Base-by-base conservation (phyloP, 2,329 filamentous ascomycete species). In the Talaromyces islandicus region DNA sequence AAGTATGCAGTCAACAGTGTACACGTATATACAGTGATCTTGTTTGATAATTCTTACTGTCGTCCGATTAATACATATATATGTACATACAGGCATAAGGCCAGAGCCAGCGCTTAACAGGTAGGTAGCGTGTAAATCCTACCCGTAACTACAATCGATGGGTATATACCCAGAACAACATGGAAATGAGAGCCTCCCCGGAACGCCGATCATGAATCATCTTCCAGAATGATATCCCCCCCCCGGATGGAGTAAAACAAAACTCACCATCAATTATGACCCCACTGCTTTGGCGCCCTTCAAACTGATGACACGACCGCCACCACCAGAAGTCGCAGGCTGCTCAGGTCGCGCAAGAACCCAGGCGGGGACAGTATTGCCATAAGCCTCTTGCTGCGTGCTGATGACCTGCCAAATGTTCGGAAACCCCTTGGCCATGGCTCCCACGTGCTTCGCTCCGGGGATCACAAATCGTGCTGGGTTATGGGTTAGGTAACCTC, bases 401-500 rank as follows among this genome's bases (percentile, higher is more conserved):
- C 78, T 80, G 17, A 95, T 83, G 0, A 88, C 87, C 60, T 85
- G 80, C 82, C 88, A 91, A 0, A 90, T 85, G 50, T 78, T 79
- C 1, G 92, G 92, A 78, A 93, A 97, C 1, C 77, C 77, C 1
- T 76, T 78, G 0, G 74, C 71, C 27, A 77, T 60, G 3, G 78
- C 75, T 7, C 75, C 75, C 5, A 73, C 71, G 25, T 71, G 56
- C 48, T 73, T 70, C 25, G 89, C 86, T 2, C 92, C 92, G 57
- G 89, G 85, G 50, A 97, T 90, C 12, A 91, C 92, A 69, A 97
- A 92, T 54, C 89, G 87, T 50, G 83, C 83, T 69, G 87, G 86
- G 27, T 83, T 83, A 68, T 95, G 91, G 17, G 89, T 90, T 29
- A 97, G 83, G 69, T 92, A 97, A 1, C 92, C 93, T 65, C 88